Conservation (phyloP, 1,139 yeast species). For the Zygoascus meyerae region DNA sequence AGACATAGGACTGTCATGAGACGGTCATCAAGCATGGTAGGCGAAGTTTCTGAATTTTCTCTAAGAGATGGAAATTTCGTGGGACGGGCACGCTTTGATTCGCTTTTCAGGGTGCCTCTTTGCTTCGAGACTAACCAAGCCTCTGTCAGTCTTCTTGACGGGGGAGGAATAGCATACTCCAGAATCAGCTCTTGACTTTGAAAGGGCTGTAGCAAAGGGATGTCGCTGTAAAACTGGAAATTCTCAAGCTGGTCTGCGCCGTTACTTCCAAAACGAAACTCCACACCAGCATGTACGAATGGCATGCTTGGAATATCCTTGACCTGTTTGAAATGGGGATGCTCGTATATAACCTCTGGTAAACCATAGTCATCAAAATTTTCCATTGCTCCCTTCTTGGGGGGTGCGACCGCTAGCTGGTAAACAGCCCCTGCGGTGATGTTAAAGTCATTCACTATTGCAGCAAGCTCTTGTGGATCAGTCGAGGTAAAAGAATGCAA, state of each 20-base stretch:
- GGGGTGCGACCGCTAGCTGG: slow-evolving; percentile 17
- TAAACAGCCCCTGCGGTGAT: slow-evolving; percentile 2
- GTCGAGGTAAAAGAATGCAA: slow-evolving; percentile 6
- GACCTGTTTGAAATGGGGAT: slow-evolving; percentile 56
- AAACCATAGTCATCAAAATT: slow-evolving; percentile 43
- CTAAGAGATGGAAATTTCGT: slow-evolving; percentile 20
- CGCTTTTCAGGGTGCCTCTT: not conserved
- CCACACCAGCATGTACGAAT: slow-evolving; percentile 60
- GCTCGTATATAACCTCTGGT: slow-evolving; percentile 49
- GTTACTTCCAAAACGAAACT: slow-evolving; percentile 39
- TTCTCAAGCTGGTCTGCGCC: slow-evolving; percentile 23
- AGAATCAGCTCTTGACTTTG: slow-evolving; percentile 4
- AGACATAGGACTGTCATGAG: slow-evolving; percentile 49
- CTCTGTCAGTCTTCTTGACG: slow-evolving; percentile 35
- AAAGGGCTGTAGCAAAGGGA: not conserved
- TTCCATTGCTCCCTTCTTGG: slow-evolving; percentile 29
- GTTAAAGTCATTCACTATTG: slow-evolving; percentile 10
- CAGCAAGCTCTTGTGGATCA: not conserved
- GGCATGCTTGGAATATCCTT: slow-evolving; percentile 51
- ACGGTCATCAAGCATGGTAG: slow-evolving; percentile 7
- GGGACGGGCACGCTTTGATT: not conserved
- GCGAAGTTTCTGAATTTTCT: slow-evolving; percentile 16
- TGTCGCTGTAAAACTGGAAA: slow-evolving; percentile 19
- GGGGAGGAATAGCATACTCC: slow-evolving; percentile 33
- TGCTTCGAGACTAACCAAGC: slow-evolving; percentile 23